Conservation (phyloP, 192 early-diverging fungal genomes). For the Funneliformis geosporum region DNA sequence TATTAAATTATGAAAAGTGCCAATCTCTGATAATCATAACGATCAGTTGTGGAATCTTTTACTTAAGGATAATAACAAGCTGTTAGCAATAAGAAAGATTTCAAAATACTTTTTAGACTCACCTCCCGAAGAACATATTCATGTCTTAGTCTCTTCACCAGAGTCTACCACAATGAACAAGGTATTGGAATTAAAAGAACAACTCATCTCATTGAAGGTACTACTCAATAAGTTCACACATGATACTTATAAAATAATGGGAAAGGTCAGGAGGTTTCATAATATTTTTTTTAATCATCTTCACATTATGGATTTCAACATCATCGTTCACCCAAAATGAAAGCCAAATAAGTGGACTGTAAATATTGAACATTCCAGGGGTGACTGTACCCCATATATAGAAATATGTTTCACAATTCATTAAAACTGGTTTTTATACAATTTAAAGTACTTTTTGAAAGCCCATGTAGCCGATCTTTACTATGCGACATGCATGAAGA, state of each 20-base stretch:
- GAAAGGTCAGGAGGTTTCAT: neutral
- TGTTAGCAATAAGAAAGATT: slow-evolving; percentile 7
- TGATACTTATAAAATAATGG: neutral
- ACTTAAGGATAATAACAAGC: neutral
- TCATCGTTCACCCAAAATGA: neutral
- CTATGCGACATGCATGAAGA: too few species aligned
- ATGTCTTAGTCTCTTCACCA: slow-evolving; percentile 13
- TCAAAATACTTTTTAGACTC: neutral
- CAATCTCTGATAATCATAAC: slow-evolving; percentile 1
- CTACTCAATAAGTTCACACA: slow-evolving; percentile 1
- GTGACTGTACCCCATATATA: too few species aligned
- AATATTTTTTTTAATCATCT: neutral
- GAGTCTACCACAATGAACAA: neutral
- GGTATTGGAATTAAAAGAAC: neutral
- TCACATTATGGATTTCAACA: slow-evolving; percentile 2
- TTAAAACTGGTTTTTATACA: too few species aligned
- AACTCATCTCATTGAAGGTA: neutral
- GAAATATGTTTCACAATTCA: too few species aligned
- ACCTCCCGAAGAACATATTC: slow-evolving; percentile 19
- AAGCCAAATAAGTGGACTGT: slow-evolving; percentile 26
- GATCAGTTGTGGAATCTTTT: neutral
- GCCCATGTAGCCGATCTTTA: too few species aligned
- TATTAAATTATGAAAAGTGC: too few species aligned
- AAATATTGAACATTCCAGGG: slow-evolving; percentile 27
- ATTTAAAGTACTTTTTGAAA: too few species aligned